A percentile compares a stretch with the other conserved stretches of the same genome.
Conservation (phyloP, 495 filamentous ascomycete genomes). For the Umbilicaria muhlenbergii region DNA sequence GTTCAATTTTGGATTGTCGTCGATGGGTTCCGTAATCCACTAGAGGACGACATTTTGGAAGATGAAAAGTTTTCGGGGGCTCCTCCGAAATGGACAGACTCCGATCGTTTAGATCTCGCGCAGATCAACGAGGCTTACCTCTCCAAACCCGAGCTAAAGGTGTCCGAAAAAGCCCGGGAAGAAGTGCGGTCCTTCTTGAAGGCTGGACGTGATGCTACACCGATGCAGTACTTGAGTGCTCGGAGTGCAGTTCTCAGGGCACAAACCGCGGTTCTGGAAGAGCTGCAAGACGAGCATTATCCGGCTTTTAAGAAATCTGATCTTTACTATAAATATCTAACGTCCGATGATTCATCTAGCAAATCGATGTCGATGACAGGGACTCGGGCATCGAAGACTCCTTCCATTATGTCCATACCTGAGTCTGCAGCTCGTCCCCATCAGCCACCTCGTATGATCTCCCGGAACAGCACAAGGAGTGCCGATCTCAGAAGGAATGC, state of each 20-base stretch:
- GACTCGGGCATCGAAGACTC: constrained; percentile 13
- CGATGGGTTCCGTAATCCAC: constrained; percentile 87
- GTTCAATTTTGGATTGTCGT: constrained; percentile 99
- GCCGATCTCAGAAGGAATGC: constrained; percentile 41
- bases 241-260: constrained; percentile 66
- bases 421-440: constrained; percentile 22
- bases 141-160: constrained; percentile 62
- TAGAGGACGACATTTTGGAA: constrained; percentile 73
- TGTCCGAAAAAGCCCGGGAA: constrained; percentile 48
- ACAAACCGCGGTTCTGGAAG: constrained; percentile 68
- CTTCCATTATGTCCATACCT: constrained; percentile 11
- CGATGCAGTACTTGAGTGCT: constrained; percentile 70
- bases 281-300: constrained; percentile 65
- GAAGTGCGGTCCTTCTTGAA: constrained; percentile 64
- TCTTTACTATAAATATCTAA: constrained; percentile 86
- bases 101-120: constrained; percentile 72
- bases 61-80: constrained; percentile 46
- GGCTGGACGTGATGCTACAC: constrained; percentile 55
- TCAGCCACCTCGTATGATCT: constrained; percentile 24
- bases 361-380: constrained; percentile 17
- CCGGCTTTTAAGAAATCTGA: constrained; percentile 82
- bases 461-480: constrained; percentile 15
- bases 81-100: constrained; percentile 59
- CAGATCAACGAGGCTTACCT: constrained; percentile 87
- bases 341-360: constrained; percentile 65